A percentile compares a stretch with the other conserved stretches of the same genome.
Conservation (phyloP, 305 asterid species). For the Solanum chacoense region DNA sequence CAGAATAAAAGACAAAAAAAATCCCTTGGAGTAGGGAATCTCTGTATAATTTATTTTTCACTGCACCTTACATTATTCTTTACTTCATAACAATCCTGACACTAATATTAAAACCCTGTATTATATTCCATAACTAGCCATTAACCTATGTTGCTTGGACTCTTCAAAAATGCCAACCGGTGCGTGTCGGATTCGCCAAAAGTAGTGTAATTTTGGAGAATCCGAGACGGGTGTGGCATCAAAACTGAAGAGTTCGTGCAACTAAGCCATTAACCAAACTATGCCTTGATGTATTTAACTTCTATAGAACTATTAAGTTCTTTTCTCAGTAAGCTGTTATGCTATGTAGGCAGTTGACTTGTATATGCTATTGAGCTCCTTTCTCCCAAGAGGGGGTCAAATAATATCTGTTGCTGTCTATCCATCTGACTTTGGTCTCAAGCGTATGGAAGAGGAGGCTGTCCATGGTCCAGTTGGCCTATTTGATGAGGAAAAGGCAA, state of each 20-base stretch:
- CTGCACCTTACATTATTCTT: not conserved
- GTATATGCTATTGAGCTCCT: slow-evolving; percentile 60
- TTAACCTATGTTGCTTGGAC: too few species aligned
- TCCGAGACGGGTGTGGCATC: too few species aligned
- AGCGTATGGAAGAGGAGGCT: slow-evolving; percentile 93
- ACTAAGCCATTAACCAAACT: not conserved
- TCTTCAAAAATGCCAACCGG: too few species aligned
- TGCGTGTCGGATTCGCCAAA: too few species aligned
- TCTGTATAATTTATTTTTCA: not conserved
- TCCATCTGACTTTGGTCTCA: slow-evolving; percentile 92
- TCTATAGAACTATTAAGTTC: not conserved
- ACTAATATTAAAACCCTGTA: not conserved
- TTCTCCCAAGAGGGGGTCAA: slow-evolving; percentile 69
- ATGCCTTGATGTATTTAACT: not conserved
- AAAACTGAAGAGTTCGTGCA: too few species aligned
- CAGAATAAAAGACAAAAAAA: not conserved
- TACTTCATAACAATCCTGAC: not conserved
- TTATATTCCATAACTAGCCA: not conserved
- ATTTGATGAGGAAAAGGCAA: slow-evolving; percentile 43
- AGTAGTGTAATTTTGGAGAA: too few species aligned
- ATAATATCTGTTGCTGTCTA: slow-evolving; percentile 64
- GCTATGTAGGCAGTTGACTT: slow-evolving; percentile 74
- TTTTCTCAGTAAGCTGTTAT: not conserved
- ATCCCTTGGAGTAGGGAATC: not conserved
- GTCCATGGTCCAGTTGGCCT: slow-evolving; percentile 74